Percentiles rank a stretch among this genome's conserved stretches.
Evolutionary conservation across 2,329 filamentous ascomycete genomes (phyloP).

Genomic region (Aspergillus puulaauensis): DNA sequence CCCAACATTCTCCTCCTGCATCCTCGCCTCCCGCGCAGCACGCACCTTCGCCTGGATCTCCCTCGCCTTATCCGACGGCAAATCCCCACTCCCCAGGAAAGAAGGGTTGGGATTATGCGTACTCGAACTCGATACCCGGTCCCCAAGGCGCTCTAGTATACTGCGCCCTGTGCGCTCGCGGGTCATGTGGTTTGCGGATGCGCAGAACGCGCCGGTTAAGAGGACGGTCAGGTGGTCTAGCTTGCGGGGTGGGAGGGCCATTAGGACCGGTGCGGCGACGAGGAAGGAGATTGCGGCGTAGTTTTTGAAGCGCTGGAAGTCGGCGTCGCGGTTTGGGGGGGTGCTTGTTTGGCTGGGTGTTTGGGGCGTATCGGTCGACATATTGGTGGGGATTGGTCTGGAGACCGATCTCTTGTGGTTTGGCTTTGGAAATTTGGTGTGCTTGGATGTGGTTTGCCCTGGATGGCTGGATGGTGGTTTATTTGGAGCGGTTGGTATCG

Average conservation of each 20-base stretch:
- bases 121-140: conserved; percentile 18
- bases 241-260: conserved; percentile 39
- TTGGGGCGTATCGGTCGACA: not conserved
- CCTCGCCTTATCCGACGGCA: conserved; percentile 35
- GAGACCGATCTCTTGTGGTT: not conserved
- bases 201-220: conserved; percentile 38
- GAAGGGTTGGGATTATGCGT: not conserved
- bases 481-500: not conserved
- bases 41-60: conserved; percentile 33
- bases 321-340: conserved; percentile 27
- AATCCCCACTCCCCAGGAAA: conserved; percentile 18
- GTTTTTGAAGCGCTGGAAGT: conserved; percentile 42
- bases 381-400: not conserved
- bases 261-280: conserved; percentile 31
- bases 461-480: not conserved
- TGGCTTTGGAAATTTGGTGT: not conserved
- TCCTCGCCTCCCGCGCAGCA: conserved; percentile 27
- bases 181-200: conserved; percentile 40
- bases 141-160: conserved; percentile 33
- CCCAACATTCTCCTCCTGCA: conserved; percentile 19
- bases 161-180: conserved; percentile 38
- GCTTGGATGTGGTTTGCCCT: not conserved
- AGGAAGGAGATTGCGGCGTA: conserved; percentile 41
- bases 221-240: conserved; percentile 39
- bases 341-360: not conserved